These are phyloP conservation scores for Fusarium dlaminii DNA, from an alignment of 2,329 filamentous ascomycete genomes.

Conservation along the genomic window DNA sequence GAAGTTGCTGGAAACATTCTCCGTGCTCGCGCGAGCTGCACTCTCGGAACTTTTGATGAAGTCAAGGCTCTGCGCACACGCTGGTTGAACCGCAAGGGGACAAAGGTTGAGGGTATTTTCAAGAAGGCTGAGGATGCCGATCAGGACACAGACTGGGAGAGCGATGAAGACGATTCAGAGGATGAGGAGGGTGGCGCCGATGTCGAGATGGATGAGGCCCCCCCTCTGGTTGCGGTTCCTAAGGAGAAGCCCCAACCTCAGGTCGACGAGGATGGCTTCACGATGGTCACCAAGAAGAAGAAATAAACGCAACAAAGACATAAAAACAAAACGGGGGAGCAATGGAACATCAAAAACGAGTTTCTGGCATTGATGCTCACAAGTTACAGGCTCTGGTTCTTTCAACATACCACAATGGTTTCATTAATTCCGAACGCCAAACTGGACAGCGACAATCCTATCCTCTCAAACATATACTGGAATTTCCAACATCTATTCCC, in stretches of 20 bases:
- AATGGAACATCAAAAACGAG: conserved; percentile 22
- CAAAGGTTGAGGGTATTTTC: conserved; percentile 63
- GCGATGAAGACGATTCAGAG: conserved; percentile 66
- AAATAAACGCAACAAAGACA: conserved; percentile 46
- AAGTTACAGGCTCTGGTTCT: conserved; percentile 32
- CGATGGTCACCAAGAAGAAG: conserved; percentile 75
- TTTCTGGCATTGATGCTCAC: conserved; percentile 43
- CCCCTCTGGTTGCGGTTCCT: conserved; percentile 63
- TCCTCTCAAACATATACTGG: conserved; percentile 19
- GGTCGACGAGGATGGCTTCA: conserved; percentile 85
- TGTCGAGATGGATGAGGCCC: conserved; percentile 76
- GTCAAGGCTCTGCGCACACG: conserved; percentile 70
- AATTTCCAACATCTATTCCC: conserved; percentile 66
- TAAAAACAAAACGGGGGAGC: conserved; percentile 4
- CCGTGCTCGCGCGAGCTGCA: conserved; percentile 70
- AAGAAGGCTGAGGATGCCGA: conserved; percentile 65
- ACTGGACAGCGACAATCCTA: conserved; percentile 37
- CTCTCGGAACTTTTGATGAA: conserved; percentile 71
- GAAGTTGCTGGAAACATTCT: conserved; percentile 79
- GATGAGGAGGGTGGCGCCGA: conserved; percentile 66
- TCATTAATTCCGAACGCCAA: conserved; percentile 48
- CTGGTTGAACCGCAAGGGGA: conserved; percentile 70
- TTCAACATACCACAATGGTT: conserved; percentile 29
- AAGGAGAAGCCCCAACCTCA: conserved; percentile 75
- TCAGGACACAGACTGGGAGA: conserved; percentile 70